Evolutionary conservation across 1,284 basidiomycete genomes (phyloP).

Genomic region (Tremellales sp.): DNA sequence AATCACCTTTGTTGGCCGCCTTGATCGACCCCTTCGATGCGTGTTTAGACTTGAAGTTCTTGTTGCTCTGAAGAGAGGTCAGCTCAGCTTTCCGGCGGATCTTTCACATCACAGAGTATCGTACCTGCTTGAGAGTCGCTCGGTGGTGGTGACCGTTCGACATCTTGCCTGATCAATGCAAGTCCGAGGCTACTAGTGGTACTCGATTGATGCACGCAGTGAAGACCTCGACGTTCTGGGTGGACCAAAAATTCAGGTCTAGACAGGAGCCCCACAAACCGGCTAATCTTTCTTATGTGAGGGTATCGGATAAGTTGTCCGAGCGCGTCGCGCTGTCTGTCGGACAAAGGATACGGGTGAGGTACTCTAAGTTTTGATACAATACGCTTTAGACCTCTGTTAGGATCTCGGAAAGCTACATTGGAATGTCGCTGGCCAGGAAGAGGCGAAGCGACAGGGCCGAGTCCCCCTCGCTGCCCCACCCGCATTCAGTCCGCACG

Average conservation of each 20-base stretch:
- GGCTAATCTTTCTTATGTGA: no score
- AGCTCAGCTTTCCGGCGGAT: not conserved
- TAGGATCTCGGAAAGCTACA: no score
- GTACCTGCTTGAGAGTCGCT: slow-evolving; percentile 77
- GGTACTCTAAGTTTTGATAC: no score
- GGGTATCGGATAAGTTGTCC: no score
- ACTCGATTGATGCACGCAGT: no score
- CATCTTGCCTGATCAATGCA: not conserved
- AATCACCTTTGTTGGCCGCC: slow-evolving; percentile 79
- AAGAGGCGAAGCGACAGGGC: slow-evolving; percentile 22
- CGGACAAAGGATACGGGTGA: no score
- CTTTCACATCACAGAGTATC: slow-evolving; percentile 14
- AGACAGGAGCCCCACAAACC: no score
- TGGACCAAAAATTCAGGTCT: not conserved
- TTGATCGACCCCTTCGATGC: slow-evolving; percentile 73
- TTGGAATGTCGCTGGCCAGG: slow-evolving; percentile 21
- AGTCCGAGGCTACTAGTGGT: no score
- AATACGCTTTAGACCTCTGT: no score
- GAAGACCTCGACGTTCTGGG: not conserved
- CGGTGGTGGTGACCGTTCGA: slow-evolving; percentile 59
- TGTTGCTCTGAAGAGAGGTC: slow-evolving; percentile 63
- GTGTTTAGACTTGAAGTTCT: slow-evolving; percentile 84
- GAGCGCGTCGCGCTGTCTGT: no score
- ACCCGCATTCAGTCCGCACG: not conserved
- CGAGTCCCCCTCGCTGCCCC: slow-evolving; percentile 16